A percentile compares a stretch with the other conserved stretches of the same genome.
These are phyloP conservation scores for Tritrichomonas foetus DNA, from an alignment of 208 protist genomes.

Conservation along the genomic window DNA sequence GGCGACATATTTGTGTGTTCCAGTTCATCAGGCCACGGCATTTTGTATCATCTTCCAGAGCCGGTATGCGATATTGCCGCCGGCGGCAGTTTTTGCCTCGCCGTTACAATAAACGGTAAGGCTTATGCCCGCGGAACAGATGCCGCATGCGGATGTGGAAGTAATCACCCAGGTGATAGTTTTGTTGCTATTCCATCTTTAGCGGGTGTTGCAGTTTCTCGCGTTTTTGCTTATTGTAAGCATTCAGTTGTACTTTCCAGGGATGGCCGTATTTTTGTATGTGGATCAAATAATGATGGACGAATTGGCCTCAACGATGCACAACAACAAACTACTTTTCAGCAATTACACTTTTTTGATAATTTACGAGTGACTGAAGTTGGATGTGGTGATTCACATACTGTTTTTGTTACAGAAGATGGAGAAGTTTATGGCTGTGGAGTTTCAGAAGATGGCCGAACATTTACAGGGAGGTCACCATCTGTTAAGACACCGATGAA, in stretches of 20 bases:
- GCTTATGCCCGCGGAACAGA: conserved; percentile 25
- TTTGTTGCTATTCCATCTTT: conserved; percentile 19
- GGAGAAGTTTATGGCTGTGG: not conserved
- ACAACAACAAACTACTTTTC: not conserved
- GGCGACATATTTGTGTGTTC: conserved; percentile 4
- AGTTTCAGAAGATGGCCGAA: not conserved
- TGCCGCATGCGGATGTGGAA: not conserved
- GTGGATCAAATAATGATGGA: not conserved
- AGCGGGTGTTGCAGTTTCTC: not conserved
- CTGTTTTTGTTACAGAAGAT: not conserved
- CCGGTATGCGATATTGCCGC: conserved; percentile 32
- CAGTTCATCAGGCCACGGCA: not conserved
- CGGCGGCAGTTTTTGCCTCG: not conserved
- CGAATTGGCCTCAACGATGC: not conserved
- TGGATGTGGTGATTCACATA: conserved; percentile 16
- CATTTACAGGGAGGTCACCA: not conserved
- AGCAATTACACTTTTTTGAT: not conserved
- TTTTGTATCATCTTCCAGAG: not conserved
- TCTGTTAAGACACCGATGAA: not conserved
- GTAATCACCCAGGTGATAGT: not conserved
- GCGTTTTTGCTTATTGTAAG: not conserved
- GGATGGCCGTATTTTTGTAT: conserved; percentile 25
- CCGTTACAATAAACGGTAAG: not conserved
- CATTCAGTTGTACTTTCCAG: not conserved
- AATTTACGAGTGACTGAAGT: not conserved